Percentiles rank a stretch among this genome's conserved stretches.
phyloP scores from a whole-genome alignment of 2,329 filamentous ascomycete species.

The Monosporascus sp. region DNA sequence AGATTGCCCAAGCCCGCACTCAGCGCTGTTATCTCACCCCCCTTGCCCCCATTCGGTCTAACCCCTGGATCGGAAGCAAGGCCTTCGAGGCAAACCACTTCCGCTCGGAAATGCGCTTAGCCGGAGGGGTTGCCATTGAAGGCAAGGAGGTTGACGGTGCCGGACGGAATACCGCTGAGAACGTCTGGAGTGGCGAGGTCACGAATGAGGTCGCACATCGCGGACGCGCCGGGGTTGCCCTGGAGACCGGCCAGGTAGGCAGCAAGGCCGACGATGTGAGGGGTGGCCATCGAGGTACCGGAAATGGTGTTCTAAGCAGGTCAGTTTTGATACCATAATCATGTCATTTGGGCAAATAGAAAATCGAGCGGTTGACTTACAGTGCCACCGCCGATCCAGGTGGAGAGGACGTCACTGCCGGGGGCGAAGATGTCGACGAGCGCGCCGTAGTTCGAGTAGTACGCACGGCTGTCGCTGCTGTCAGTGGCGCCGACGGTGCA shows the following conservation, averaged over 20 bases:
- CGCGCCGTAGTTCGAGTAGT: conserved; percentile 47
- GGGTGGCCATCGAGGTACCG: conserved; percentile 59
- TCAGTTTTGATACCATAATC: conserved; percentile 4
- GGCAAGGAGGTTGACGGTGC: conserved; percentile 30
- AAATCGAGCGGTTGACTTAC: conserved; percentile 10
- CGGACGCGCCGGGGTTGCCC: conserved; percentile 31
- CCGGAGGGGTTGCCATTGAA: conserved; percentile 25
- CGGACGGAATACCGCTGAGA: conserved; percentile 29
- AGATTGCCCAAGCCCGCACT: too few species aligned
- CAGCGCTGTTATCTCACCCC: too few species aligned
- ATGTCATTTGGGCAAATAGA: not conserved
- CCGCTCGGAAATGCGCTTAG: not conserved
- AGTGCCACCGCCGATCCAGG: conserved; percentile 32
- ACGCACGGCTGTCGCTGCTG: conserved; percentile 30
- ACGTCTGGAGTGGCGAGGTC: conserved; percentile 34
- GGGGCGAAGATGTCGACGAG: conserved; percentile 41
- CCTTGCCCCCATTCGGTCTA: not conserved
- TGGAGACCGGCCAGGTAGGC: conserved; percentile 49
- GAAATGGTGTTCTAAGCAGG: conserved; percentile 41
- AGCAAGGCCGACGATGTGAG: conserved; percentile 56
- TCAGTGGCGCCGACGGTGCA: conserved; percentile 49
- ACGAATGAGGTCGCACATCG: conserved; percentile 38
- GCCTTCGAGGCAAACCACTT: not conserved
- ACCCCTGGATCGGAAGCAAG: too few species aligned
- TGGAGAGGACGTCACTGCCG: conserved; percentile 34